Percentiles rank a stretch among this genome's conserved stretches.
Evolutionary conservation across 2,329 filamentous ascomycete genomes (phyloP).

Genomic region (Albophoma yamanashiensis): DNA sequence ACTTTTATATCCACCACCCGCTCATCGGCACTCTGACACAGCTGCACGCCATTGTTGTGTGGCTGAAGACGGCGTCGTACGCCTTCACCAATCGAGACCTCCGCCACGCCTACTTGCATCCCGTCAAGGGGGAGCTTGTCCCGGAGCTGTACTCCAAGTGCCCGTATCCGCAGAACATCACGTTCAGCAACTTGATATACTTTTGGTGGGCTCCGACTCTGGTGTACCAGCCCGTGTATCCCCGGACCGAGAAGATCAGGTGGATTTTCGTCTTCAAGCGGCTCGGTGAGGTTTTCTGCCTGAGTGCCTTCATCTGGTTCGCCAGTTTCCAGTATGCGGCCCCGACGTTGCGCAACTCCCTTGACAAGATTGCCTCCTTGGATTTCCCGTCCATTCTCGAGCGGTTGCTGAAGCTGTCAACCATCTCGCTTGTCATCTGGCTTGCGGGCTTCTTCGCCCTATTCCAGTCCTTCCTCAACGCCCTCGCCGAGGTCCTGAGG

Average conservation of each 20-base stretch:
- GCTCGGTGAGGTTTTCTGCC: constrained; percentile 61
- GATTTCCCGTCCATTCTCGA: constrained; percentile 77
- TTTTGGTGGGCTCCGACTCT: constrained; percentile 98
- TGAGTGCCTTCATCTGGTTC: constrained; percentile 91
- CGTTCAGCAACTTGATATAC: constrained; percentile 75
- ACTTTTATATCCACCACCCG: constrained; percentile 85
- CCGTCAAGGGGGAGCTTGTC: constrained; percentile 55
- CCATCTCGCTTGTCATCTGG: constrained; percentile 94
- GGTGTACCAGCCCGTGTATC: constrained; percentile 94
- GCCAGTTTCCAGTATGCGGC: constrained; percentile 89
- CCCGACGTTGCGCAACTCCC: constrained; percentile 78
- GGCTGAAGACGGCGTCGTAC: constrained; percentile 92
- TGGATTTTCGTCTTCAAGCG: constrained; percentile 86
- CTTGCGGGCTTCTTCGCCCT: constrained; percentile 94
- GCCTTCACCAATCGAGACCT: constrained; percentile 95
- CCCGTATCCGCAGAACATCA: constrained; percentile 87
- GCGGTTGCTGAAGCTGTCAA: constrained; percentile 86
- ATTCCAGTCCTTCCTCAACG: constrained; percentile 89
- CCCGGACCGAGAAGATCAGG: constrained; percentile 67
- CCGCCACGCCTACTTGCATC: constrained; percentile 79
- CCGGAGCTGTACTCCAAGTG: constrained; percentile 75
- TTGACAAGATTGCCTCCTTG: constrained; percentile 74
- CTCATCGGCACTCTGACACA: constrained; percentile 86
- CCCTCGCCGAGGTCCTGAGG: constrained; percentile 75
- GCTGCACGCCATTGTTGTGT: constrained; percentile 87